Evolutionary conservation across 768 basidiomycete genomes (phyloP), one percentile per base, ranked within the genome.

Genomic region (Pholiota molesta): DNA sequence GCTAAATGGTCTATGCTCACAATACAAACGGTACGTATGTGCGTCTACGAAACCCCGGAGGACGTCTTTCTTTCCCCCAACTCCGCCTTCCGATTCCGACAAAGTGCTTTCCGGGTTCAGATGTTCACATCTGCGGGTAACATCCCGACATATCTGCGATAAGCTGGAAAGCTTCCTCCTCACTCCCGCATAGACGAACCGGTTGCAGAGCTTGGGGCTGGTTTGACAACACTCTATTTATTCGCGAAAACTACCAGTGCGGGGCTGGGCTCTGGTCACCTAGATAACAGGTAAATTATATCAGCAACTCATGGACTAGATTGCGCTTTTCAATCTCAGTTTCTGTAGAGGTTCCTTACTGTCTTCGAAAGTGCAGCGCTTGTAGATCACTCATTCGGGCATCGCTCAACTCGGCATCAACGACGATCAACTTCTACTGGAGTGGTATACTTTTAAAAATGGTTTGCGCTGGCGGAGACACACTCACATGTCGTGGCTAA

Each of bases 31-130:
- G 42, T 47, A 49, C 29, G 21, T 44, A 58, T 49, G 21, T 49
- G 26, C 21, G 23, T 49, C 8, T 47, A 49, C 31, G 45, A 35
- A 26, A 31, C 45, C 28, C 11, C 21, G 29, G 47, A 44, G 33
- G 37, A 44, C 23, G 39, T 44, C 21, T 17, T 23, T 39, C 47
- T 39, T 51, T 26, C 14, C 47, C 45, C 42, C 57, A 58, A 51
- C 35, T 58, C 57, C 57, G 57, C 52, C 57, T 58, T 31, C 57
- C 57, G 57, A 58, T 58, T 58, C 47, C 47, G 57, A 58, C 23
- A 35, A 58, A 23, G 49, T 52, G 42, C 23, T 58, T 33, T 58
- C 47, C 45, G 23, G 21, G 8, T 49, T 49, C 23, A 10, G 47
- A 49, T 19, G 14, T 47, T 9, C 37, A 2, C 16, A 26, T 37